Percentiles rank a stretch among this genome's conserved stretches.
phyloP scores from a whole-genome alignment of 2,329 filamentous ascomycete species.

The Fusarium musae region DNA sequence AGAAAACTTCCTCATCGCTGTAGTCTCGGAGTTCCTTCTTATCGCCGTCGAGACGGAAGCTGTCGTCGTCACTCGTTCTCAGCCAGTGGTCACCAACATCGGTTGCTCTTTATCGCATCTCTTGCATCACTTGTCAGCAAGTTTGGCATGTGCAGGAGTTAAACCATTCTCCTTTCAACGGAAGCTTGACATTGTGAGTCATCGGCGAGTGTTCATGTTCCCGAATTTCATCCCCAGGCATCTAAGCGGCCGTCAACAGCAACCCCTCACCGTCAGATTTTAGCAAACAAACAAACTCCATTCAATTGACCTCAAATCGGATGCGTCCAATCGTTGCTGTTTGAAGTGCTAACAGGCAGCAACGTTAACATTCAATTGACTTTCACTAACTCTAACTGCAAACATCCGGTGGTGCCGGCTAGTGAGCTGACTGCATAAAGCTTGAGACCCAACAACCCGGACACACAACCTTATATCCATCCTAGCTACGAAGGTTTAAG shows the following conservation, averaged over 20 bases:
- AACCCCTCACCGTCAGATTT: neutral
- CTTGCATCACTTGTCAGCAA: rapidly evolving
- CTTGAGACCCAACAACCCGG: neutral
- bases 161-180: neutral
- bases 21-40: neutral
- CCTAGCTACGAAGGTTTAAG: neutral
- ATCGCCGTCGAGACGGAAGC: neutral
- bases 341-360: neutral
- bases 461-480: neutral
- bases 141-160: neutral
- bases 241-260: neutral
- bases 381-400: neutral
- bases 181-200: neutral
- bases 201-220: neutral
- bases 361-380: neutral
- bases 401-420: neutral
- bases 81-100: neutral
- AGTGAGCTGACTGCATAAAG: conserved; percentile 20
- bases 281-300: neutral
- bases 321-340: rapidly evolving
- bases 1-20: rapidly evolving
- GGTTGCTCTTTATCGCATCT: neutral
- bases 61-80: neutral
- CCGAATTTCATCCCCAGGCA: neutral
- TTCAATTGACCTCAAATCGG: neutral